A percentile compares a stretch with the other conserved stretches of the same genome.
Conservation (phyloP, 2,329 filamentous ascomycete species). For the Monilinia fructicola region DNA sequence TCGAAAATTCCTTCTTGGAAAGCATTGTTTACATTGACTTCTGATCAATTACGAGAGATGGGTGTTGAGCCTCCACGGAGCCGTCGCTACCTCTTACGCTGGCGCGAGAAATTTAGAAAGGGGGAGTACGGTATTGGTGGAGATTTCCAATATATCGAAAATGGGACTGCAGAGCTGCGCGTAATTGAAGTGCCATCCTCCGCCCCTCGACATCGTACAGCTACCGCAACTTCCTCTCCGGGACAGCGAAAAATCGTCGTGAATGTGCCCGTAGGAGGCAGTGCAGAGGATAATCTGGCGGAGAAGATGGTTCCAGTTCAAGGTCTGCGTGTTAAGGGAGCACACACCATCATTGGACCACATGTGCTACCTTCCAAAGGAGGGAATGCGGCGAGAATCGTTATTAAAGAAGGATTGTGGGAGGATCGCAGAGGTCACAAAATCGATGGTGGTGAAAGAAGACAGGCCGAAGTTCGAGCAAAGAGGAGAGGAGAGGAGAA, state of each 20-base stretch:
- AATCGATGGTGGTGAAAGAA: slow-evolving; percentile 93
- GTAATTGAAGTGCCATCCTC: slow-evolving; percentile 45
- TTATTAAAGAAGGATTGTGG: slow-evolving; percentile 86
- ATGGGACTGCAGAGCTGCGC: slow-evolving; percentile 54
- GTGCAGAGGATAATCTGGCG: slow-evolving; percentile 39
- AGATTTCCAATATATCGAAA: slow-evolving; percentile 70
- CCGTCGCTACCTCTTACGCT: slow-evolving; percentile 80
- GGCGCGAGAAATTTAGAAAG: slow-evolving; percentile 80
- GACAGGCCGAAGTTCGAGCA: slow-evolving; percentile 79
- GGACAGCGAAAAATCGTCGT: slow-evolving; percentile 56
- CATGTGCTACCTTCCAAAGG: slow-evolving; percentile 69
- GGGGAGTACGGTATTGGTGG: slow-evolving; percentile 80
- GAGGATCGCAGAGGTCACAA: slow-evolving; percentile 83
- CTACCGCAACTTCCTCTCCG: slow-evolving; percentile 53
- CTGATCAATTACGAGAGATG: slow-evolving; percentile 73
- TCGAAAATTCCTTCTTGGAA: slow-evolving; percentile 90
- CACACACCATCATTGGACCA: slow-evolving; percentile 71
- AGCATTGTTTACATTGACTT: slow-evolving; percentile 78
- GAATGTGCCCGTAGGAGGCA: slow-evolving; percentile 53
- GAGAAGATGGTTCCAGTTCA: slow-evolving; percentile 54
- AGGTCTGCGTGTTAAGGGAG: slow-evolving; percentile 67
- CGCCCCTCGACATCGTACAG: slow-evolving; percentile 37
- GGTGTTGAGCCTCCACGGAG: slow-evolving; percentile 84
- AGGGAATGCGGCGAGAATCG: slow-evolving; percentile 63
- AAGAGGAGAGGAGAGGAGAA: slow-evolving; percentile 76